Base-by-base conservation (phyloP, 257 asterid genomes). In the Cruciata laevipes region DNA sequence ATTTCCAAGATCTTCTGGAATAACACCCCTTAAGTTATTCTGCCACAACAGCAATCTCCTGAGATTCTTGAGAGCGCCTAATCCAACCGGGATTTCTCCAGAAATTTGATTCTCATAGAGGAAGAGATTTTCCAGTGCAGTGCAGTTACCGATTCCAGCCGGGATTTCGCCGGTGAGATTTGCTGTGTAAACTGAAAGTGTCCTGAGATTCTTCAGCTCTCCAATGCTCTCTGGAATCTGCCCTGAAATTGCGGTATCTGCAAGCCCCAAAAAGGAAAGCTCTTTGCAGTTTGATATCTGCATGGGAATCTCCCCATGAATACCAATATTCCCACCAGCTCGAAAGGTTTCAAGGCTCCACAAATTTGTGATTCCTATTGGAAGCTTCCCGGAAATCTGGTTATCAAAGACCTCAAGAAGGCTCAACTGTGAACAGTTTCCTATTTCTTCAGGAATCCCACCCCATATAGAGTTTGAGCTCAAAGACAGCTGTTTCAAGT, bases 371-470 rank as follows among this genome's bases (percentile, higher is more conserved):
- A 87, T 74, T 61, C 83, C 82, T 20, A 17, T 44, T 18, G 92
- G 95, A 57, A 85, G 79, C 25, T 31, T 71, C 27, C 90, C 95
- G 0, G 65, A 32, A 21, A 87, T 76, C 70, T 71, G 79, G 81
- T 87, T 87, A 66, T 87, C 95, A 57, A 78, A 87, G 30, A 87
- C 80, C 71, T 85, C 88, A 38, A 87, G 85, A 77, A 35, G 77
- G 75, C 69, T 71, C 57, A 87, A 74, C 38, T 71, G 62, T 13
- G 87, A 79, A 76, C 88, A 85, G 80, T 81, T 85, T 7, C 81
- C 84, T 3, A 87, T 83, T 56, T 81, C 84, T 40, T 68, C 69
- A 31, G 95, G 95, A 57, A 87, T 85, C 58, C 63, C 73, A 32
- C 88, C 87, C 33, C 82, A 72, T 47, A 87, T 74, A 38, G 65